phyloP scores from a whole-genome alignment of 805 yeast species.

The Pichia exigua region DNA sequence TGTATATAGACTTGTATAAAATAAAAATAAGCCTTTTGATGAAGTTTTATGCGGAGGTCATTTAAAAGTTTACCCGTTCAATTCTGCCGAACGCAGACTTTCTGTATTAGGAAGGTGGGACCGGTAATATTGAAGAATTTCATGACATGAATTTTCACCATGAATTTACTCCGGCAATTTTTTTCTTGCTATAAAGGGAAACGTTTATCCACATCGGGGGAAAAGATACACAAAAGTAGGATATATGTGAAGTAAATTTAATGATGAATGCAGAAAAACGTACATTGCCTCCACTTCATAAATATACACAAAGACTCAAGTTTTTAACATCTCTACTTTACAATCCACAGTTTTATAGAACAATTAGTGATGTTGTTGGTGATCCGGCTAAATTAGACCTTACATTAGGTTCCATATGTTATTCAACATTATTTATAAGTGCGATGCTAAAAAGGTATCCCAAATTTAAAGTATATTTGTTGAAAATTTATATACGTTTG shows the following conservation, averaged over 20 bases:
- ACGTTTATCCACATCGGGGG: not conserved
- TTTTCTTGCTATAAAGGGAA: not conserved
- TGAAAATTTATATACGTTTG: not conserved
- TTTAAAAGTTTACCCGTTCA: not conserved
- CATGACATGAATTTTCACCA: not conserved
- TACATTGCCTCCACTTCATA: not conserved
- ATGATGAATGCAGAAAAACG: not conserved
- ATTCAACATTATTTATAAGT: slow-evolving; percentile 22
- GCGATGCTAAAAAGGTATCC: slow-evolving; percentile 7
- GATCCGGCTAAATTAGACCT: slow-evolving; percentile 25
- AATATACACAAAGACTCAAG: slow-evolving; percentile 5
- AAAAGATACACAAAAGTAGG: not conserved
- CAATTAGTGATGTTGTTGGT: slow-evolving; percentile 18
- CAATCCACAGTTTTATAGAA: slow-evolving; percentile 24
- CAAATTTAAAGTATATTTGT: not conserved
- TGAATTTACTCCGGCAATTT: not conserved
- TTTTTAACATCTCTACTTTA: slow-evolving; percentile 17
- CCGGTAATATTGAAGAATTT: not conserved
- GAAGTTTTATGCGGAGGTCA: not conserved
- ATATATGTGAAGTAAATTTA: not conserved
- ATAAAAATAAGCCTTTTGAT: not conserved
- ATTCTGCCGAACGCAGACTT: not conserved
- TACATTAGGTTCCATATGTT: slow-evolving; percentile 29
- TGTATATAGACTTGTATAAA: not conserved
- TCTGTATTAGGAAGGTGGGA: not conserved